Conservation (phyloP, 2,329 filamentous ascomycete genomes). For the Purpureocillium lavendulum region DNA sequence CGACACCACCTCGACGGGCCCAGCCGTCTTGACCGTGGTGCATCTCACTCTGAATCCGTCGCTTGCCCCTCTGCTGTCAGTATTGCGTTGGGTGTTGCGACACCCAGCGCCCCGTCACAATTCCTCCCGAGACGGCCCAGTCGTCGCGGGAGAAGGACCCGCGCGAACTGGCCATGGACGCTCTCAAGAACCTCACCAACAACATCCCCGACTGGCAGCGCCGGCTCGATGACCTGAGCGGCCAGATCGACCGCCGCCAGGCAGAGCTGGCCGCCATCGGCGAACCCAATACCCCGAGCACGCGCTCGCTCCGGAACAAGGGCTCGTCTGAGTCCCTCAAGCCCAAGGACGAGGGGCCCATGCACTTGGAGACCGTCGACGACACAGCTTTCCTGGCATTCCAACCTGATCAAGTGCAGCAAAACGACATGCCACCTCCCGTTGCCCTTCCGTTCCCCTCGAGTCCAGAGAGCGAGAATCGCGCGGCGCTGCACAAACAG, state of each 20-base stretch:
- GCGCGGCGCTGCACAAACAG: conserved; percentile 21
- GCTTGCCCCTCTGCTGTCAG: too few relatives aligned
- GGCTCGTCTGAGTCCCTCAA: conserved; percentile 47
- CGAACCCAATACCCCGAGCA: conserved; percentile 17
- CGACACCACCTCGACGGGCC: too few relatives aligned
- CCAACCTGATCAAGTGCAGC: conserved; percentile 4
- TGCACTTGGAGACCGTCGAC: conserved; percentile 13
- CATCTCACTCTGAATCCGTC: too few relatives aligned
- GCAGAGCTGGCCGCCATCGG: conserved; percentile 46
- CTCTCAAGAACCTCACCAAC: conserved; percentile 43
- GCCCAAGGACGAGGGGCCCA: conserved; percentile 34
- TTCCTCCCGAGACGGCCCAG: conserved; percentile 19
- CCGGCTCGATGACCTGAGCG: conserved; percentile 50
- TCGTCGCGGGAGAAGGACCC: conserved; percentile 17
- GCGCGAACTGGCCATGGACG: conserved; percentile 41
- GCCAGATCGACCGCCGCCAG: conserved; percentile 54
- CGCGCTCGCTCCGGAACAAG: conserved; percentile 38
- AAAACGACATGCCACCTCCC: conserved; percentile 12
- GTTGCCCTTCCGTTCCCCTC: conserved; percentile 18
- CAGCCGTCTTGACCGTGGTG: too few relatives aligned
- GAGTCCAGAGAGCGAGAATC: conserved; percentile 10
- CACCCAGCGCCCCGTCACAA: conserved; percentile 19
- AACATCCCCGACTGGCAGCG: conserved; percentile 53
- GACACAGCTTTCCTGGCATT: neutral
- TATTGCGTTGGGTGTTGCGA: conserved; percentile 19